Evolutionary conservation across 2,329 filamentous ascomycete genomes (phyloP), one percentile per base, ranked within the genome.

Genomic region (Fusarium sp.): DNA sequence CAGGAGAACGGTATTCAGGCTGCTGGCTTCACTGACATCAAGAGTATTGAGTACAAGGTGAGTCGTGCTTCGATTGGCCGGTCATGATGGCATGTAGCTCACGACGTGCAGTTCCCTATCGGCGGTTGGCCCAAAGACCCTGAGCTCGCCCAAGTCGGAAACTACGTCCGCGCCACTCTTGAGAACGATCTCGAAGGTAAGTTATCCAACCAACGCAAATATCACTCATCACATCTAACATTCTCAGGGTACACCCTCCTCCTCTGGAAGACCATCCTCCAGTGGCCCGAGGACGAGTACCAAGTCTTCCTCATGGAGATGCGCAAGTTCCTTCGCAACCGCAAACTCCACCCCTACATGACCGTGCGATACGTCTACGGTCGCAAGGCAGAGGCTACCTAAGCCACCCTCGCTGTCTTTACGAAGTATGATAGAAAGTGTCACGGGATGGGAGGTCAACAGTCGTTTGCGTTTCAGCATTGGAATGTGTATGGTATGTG

Each of bases 181-280:
- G 70, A 72, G 23, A 72, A 72, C 14, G 70, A 72, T 25, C 42
- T 72, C 4, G 70, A 72, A 49, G 70, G 69, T 55, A 52, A 20
- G 18, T 9, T 2, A 13, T 3, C 4, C 13, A 0, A 2, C 3
- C 0, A 2, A 8, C 0, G 1, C 6, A 6, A 15, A 5, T 10
- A 4, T 15, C 3, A 2, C 0, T 11, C n/a, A 11, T 11, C 8
- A 31, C n/a, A n/a, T n/a, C n/a, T 57, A 5, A 58, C 27, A 11
- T 6, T 0, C 5, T 1, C 13, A 72, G 69, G 69, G 2, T 72
- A 72, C 20, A 69, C 69, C 4, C 46, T 62, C 1, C 59, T 69
- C 6, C 35, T 72, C 11, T 72, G 69, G 70, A 58, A 66, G 20
- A 63, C 58, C 5, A 64, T 72, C 5, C 57, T 72, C 5, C 35